Base-by-base conservation (phyloP, 495 filamentous ascomycete genomes). In the Aspergillus asperescens region DNA sequence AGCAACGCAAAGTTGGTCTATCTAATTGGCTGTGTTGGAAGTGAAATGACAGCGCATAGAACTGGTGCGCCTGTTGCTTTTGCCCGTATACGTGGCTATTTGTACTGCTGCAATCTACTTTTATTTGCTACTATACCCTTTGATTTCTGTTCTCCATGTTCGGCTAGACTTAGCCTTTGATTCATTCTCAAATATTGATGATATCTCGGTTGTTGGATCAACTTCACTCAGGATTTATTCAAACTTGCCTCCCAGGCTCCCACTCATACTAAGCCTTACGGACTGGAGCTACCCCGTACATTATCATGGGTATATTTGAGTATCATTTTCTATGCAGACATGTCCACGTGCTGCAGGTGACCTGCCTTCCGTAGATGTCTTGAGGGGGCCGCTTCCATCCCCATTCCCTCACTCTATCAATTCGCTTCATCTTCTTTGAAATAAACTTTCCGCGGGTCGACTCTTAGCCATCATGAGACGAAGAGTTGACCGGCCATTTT, bases 41-140 rank as follows among this genome's bases (percentile, higher is more conserved):
- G 55, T 58, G 55, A 52, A 59, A 51, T 39, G 38, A 45, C 29
- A 29, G 48, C 56, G 56, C 34, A 54, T 57, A 50, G 52, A 52
- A 57, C 25, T 39, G 32, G 45, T 45, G 32, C 7, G 19, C 31
- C 1, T 24, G 29, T 46, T 45, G 39, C 34, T 28, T 32, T 46
- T 43, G 23, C 32, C 50, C 20, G 20, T 6, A 39, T 38, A 35
- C 45, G 19, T 43, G 25, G 16, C 55, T 31, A 41, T 49, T 39
- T 45, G 45, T 50, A 29, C 35, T 48, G 18, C 28, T 23, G 38
- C 22, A 34, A 25, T 23, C 10, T 43, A 2, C 41, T 25, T 29
- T 16, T 24, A 3, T 29, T 40, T 48, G 19, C 32, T 47, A 35
- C 28, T 35, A 47, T 47, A 47, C 44, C 44, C 44, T 47, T 20